Percentiles rank a stretch among this genome's conserved stretches.
Evolutionary conservation across 23 red algal genomes (phyloP).

Genomic region (Gracilaria caudata): DNA sequence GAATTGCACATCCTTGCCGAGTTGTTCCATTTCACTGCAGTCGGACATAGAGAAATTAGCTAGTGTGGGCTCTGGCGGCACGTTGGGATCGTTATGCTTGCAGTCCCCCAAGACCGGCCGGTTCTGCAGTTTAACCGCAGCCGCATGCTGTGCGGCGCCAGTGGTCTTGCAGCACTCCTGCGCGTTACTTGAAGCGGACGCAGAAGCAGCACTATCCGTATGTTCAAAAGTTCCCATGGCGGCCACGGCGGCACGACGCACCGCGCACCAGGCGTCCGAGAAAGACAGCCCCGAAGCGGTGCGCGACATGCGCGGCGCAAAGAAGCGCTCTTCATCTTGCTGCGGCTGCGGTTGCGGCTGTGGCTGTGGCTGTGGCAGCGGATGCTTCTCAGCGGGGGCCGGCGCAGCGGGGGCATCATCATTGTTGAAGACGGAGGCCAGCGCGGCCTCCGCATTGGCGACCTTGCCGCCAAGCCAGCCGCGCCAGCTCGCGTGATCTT

Average conservation of each 20-base stretch:
- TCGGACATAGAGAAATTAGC: conserved; percentile 7
- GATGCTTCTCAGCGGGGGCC: background rate
- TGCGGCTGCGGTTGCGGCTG: background rate
- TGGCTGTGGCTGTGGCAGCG: too few species aligned
- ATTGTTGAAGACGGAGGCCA: conserved; percentile 35
- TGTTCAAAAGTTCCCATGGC: conserved; percentile 36
- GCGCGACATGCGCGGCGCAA: background rate
- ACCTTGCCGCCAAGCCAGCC: conserved; percentile 28
- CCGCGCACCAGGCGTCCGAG: conserved; percentile 35
- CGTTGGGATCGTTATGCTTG: background rate
- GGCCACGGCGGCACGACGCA: conserved; percentile 26
- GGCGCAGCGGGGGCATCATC: background rate
- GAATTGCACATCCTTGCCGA: background rate
- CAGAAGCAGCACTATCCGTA: background rate
- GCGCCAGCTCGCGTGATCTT: background rate
- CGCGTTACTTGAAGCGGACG: background rate
- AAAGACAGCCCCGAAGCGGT: conserved; percentile 27
- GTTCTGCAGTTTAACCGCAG: background rate
- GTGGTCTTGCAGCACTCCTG: background rate
- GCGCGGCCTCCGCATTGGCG: conserved; percentile 35
- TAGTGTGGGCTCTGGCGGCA: too few species aligned
- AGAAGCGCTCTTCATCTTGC: background rate
- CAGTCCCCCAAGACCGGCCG: background rate
- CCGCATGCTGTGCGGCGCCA: background rate
- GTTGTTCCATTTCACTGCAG: conserved; percentile 21